Base-by-base conservation (phyloP, 225 moss, liverwort and hornwort species). In the Physcomitrellopsis africana region DNA sequence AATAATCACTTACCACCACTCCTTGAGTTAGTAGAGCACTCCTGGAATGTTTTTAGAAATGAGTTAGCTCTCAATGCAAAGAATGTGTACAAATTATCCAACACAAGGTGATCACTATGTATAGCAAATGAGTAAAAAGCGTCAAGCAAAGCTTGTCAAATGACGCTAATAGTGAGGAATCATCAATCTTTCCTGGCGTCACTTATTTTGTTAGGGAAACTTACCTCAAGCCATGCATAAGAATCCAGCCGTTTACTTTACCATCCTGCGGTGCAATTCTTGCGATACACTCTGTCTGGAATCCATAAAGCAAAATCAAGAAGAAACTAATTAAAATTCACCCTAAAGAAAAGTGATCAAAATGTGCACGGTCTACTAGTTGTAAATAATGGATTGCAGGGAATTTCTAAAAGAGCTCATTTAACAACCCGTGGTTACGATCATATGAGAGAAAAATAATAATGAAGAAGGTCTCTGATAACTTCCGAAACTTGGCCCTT, bases 221-320 rank as follows among this genome's bases (percentile, higher is more conserved):
- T 73, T 58, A 95, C 99, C 86, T 94, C 86, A 99, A 86, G 59
- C 91, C 99, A 65, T 93, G 90, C 83, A 99, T 82, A 68, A 93
- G 86, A 84, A 99, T 83, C 99, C 99, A 99, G 69, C 99, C 95
- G 32, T 84, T 89, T 60, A 99, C 93, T 59, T 70, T 87, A 60
- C 99, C 99, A 79, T 90, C 81, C 48, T 84, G 42, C 14, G 99
- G 95, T 70, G 89, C 90, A 49, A 99, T 93, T 79, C 85, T 87
- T 59, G 93, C 99, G 86, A 99, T 92, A 76, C 99, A 99, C 64
- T 89, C 89, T 61, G 86, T 90, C 99, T 99, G 90, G 27, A 70
- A 62, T 66, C 55, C 52, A 60, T 72, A 63, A 70, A 56, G 69
- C 24, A 74, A 65, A 48, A 68, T 67, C 41, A 74, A 79, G 66